Base-by-base conservation (phyloP, 306 rosid genomes). In the Acacia confusa region DNA sequence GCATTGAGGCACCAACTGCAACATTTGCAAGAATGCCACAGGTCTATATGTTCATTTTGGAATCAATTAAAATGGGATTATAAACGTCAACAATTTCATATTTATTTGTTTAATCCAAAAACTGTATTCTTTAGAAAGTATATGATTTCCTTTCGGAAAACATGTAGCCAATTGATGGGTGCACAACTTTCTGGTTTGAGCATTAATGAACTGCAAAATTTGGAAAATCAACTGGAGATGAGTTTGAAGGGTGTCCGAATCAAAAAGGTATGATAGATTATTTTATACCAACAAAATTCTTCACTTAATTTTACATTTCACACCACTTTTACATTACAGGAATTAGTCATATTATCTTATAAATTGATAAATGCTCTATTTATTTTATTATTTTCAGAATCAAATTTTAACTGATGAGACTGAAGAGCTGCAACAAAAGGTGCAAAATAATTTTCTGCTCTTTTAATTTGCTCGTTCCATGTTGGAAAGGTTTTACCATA, bases 81-180 rank as follows among this genome's bases (percentile, higher is more conserved):
- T 52, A 55, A 55, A n/a, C 3, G 27, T 19, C 27, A 55, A 55
- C 14, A 22, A 57, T 22, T n/a, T 24, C 64, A 57, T 22, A 22
- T 57, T 20, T 22, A 57, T 57, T 57, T 22, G 30, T n/a, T 22
- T 57, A 57, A 57, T 22, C 9, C 11, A 55, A 22, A 57, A 57
- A 57, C 22, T 22, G 9, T 57, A 22, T 9, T 22, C 15, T 9
- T n/a, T 57, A 2, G 25, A 53, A 53, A 53, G 15, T 57, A 22
- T 9, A 22, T 22, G 14, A 8, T 8, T 57, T 22, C 14, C 13
- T 57, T 57, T 57, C 2, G 64, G 6, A 1, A n/a, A 60, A 67
- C 27, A 10, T 80, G 85, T 89, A 95, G 99, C 78, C 92, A 92
- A 85, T 27, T 95, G 64, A 88, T 84, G 97, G 99, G 99, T 8